A percentile compares a stretch with the other conserved stretches of the same genome.
These are phyloP conservation scores for Dioszegia hungarica DNA, from an alignment of 768 basidiomycete species.

Conservation along the genomic window DNA sequence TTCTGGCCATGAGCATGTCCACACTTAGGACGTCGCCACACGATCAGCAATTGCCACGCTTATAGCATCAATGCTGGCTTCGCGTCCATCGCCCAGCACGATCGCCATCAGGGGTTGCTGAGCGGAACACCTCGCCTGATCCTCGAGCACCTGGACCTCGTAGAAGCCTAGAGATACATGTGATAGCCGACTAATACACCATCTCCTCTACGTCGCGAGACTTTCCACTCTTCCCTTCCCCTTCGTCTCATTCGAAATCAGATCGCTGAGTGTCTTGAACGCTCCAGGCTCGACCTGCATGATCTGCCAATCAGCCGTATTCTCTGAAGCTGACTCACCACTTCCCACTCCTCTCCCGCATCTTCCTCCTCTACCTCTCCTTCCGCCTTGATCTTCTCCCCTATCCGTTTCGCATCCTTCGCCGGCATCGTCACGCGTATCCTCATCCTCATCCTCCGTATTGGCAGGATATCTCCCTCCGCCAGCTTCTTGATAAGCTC, in stretches of 20 bases:
- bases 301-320: slow-evolving; percentile 55
- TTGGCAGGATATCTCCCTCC: slow-evolving; percentile 57
- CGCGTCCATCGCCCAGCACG: too few species aligned
- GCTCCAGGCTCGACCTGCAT: slow-evolving; percentile 89
- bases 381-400: slow-evolving; percentile 65
- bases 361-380: slow-evolving; percentile 83
- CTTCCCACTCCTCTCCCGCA: slow-evolving; percentile 73
- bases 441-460: slow-evolving; percentile 89
- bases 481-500: slow-evolving; percentile 35
- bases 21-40: too few species aligned
- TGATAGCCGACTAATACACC: neutral
- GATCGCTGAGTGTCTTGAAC: slow-evolving; percentile 81
- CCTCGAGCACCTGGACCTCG: neutral
- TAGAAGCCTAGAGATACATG: too few species aligned
- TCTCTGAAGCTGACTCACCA: slow-evolving; percentile 57
- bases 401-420: slow-evolving; percentile 63
- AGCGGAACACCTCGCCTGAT: too few species aligned
- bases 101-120: too few species aligned
- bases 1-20: too few species aligned
- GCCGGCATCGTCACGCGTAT: slow-evolving; percentile 72
- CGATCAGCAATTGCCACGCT: too few species aligned
- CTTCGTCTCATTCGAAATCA: slow-evolving; percentile 86
- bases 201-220: slow-evolving; percentile 38
- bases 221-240: slow-evolving; percentile 79
- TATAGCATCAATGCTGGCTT: too few species aligned